phyloP scores from a whole-genome alignment of 164 flowering plant genomes.

The Paratinospora sagittata region DNA sequence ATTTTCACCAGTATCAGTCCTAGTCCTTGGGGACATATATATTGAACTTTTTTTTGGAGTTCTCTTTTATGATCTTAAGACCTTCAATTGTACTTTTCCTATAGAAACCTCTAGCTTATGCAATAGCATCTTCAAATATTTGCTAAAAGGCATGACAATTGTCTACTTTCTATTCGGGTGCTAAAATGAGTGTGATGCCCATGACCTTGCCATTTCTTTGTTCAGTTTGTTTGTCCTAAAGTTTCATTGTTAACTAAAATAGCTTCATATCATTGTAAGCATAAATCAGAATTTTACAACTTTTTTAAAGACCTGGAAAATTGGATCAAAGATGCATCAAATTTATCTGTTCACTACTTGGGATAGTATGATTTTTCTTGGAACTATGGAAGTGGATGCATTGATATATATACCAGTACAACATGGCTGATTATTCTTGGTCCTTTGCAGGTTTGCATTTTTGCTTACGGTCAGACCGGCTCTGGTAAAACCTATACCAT shows the following conservation, averaged over 20 bases:
- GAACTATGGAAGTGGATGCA: not conserved
- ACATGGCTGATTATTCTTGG: too few species aligned
- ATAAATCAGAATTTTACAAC: not conserved
- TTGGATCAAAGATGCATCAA: not conserved
- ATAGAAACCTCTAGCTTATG: not conserved
- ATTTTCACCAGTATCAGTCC: too few species aligned
- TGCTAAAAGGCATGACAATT: too few species aligned
- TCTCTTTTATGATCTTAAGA: not conserved
- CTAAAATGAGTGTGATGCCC: too few species aligned
- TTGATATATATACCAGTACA: not conserved
- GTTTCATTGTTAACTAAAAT: not conserved
- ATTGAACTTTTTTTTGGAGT: not conserved
- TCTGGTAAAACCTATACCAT: conserved; percentile 96
- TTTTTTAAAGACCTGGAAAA: not conserved
- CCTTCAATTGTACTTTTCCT: not conserved
- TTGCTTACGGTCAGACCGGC: conserved; percentile 98
- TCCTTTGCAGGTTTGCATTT: conserved; percentile 75
- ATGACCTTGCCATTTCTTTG: too few species aligned
- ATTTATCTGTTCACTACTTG: not conserved
- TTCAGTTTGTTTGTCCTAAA: too few species aligned
- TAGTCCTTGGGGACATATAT: not conserved
- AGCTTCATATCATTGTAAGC: not conserved
- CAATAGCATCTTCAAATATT: not conserved
- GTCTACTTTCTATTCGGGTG: too few species aligned
- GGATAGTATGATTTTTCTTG: not conserved